Conservation (phyloP, 345 rosid genomes). For the rapeseed (Brassica napus) region Da-Ae NC_063437.1:16850001-16850500, state of each 20-base stretch:
- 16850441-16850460: constrained; percentile 35
- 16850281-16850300: not conserved
- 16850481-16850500: constrained; percentile 38
- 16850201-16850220: not conserved
- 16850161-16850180: not conserved
- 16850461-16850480: constrained; percentile 43
- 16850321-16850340: constrained; percentile 16
- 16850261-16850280: not conserved
- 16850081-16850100: not conserved
- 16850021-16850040: too few species aligned
- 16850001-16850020: too few species aligned
- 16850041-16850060: too few species aligned
- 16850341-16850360: not conserved
- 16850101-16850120: not conserved
- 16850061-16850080: not conserved
- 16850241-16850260: not conserved
- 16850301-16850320: not conserved
- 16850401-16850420: not conserved
- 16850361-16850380: not conserved
- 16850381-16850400: not conserved
- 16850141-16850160: not conserved
- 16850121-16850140: not conserved
- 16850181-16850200: not conserved
- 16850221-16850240: not conserved
- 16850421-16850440: constrained; percentile 5